Base-by-base conservation (phyloP, 495 filamentous ascomycete species). In the Elasticomyces elasticus region DNA sequence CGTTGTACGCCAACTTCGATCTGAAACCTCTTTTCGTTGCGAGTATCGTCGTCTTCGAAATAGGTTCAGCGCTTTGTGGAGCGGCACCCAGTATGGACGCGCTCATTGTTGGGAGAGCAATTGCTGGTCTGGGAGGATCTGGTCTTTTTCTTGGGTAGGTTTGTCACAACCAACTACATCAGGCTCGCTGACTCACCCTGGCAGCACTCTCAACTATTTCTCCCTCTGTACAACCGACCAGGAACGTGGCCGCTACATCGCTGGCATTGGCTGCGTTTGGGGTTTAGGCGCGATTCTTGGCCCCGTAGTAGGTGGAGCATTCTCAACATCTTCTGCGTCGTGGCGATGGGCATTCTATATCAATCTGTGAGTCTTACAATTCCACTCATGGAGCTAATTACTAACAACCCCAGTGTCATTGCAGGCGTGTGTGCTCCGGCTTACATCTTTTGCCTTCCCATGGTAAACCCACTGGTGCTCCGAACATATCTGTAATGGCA, bases 281-380 rank as follows among this genome's bases (percentile, higher is more conserved):
- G 50, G 50, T n/a, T 1, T 33, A 22, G 50, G 50, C 1, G 42
- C 50, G 7, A 28, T 44, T 1, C 50, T 53, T 27, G 50, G 50
- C n/a, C 83, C 81, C 10, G 64, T 84, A 51, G 67, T 86, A 38
- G 82, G 83, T 2, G 83, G 81, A 24, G 76, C 75, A 4, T 86
- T 88, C 56, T 69, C 73, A 19, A 71, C 76, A 47, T 63, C 59
- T 25, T 13, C 41, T 9, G 69, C 66, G 0, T 66, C 64, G 0
- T 76, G 75, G 75, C 55, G 74, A 49, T 76, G 72, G 82, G 79
- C 79, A 22, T 88, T 88, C 62, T 89, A 85, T 66, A 80, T 89
- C 65, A 87, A 86, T 55, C 72, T 87, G 13, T 62, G 69, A 37
- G 65, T 86, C 20, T n/a, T n/a, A n/a, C n/a, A n/a, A n/a, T n/a